Evolutionary conservation across 1,139 yeast species (phyloP).

Genomic region (Zygoascus hellenicus): DNA sequence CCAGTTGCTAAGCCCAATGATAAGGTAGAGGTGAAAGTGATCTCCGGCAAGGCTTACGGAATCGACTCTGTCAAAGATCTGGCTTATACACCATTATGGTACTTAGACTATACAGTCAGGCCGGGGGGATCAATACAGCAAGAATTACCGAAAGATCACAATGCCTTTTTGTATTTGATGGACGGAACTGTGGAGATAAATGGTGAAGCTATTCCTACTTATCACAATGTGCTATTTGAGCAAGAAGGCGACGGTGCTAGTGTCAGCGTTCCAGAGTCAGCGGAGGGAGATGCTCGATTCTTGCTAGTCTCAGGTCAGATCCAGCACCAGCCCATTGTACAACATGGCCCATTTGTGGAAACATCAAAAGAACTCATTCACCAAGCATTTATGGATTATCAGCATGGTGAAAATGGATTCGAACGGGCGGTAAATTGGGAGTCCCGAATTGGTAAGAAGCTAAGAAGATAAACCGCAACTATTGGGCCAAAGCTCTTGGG

Average conservation of each 20-base stretch:
- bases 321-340: constrained; percentile 71
- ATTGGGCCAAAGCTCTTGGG: no score
- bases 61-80: constrained; percentile 66
- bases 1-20: constrained; percentile 67
- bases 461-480: no score
- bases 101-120: constrained; percentile 58
- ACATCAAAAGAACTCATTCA: constrained; percentile 55
- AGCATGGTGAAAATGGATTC: constrained; percentile 63
- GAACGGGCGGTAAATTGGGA: constrained; percentile 65
- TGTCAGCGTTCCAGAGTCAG: constrained; percentile 24
- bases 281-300: constrained; percentile 43
- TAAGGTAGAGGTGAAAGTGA: constrained; percentile 61
- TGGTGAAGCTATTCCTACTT: constrained; percentile 36
- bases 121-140: constrained; percentile 68
- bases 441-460: constrained; percentile 48
- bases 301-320: constrained; percentile 73
- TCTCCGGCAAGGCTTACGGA: constrained; percentile 74
- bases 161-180: constrained; percentile 66
- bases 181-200: constrained; percentile 55
- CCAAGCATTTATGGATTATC: constrained; percentile 67
- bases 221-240: constrained; percentile 45
- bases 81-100: constrained; percentile 80
- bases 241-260: constrained; percentile 26
- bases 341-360: constrained; percentile 88
- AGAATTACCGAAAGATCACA: constrained; percentile 55